Base-by-base conservation (phyloP, 78 protist species). In the Tieghemostelium lacteum region DNA sequence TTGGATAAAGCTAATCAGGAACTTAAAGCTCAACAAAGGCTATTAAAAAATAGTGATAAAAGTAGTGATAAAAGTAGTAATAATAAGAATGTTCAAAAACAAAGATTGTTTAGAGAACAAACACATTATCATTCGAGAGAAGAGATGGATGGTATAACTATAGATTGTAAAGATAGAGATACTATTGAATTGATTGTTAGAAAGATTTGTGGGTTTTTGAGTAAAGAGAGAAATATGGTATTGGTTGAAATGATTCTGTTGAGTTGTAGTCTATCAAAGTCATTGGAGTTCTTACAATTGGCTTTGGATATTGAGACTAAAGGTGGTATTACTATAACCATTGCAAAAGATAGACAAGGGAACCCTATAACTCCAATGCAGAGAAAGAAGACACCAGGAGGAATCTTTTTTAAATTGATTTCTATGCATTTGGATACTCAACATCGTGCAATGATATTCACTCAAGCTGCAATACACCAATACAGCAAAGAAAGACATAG, bases 151-250 rank as follows among this genome's bases (percentile, higher is more conserved):
- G 5, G 12, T 12, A 52, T 83, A 22, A 22, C 4, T 26, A 69
- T 83, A 31, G 20, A 69, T 10, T 16, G 63, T 26, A 22, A 62
- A 3, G 62, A 61, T 50, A 58, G 91, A 28, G 36, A 39, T 8
- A 3, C 4, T 1, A 69, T 83, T 31, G 91, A 83, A 69, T 39
- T 70, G 28, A 36, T 62, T 1, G 78, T 69, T 1, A 33, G 91
- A 40, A 83, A 83, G 58, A 55, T 83, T n/a, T 83, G 91, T 69
- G 91, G 91, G 1, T 83, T 58, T 50, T 42, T 83, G 6, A 19
- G 69, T 19, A 66, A 58, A 58, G 91, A 83, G 26, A 19, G 71
- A 6, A 83, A 83, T 39, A 83, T 83, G 91, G 29, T 66, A n/a
- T 60, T 83, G 70, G 75, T 83, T 19, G 91, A 83, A 45, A 29